Conservation (phyloP, 2,329 filamentous ascomycete species). For the Colletotrichum tamarilloi region DNA sequence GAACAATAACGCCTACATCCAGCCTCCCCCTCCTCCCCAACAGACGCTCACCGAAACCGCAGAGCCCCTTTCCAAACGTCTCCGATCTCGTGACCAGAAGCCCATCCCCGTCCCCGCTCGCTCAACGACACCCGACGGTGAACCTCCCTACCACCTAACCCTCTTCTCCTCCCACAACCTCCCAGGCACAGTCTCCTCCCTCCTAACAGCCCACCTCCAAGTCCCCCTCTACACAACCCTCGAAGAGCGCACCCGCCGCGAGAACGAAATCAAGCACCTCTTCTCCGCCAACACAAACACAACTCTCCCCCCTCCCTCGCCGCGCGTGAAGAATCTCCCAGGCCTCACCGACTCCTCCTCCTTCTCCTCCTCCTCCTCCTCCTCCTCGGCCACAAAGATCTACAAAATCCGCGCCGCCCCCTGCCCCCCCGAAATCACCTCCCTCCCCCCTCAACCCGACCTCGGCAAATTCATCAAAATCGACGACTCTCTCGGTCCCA, state of each 20-base stretch:
- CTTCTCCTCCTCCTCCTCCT: no score
- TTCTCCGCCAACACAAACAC: conserved; percentile 36
- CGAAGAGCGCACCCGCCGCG: conserved; percentile 38
- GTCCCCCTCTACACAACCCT: conserved; percentile 35
- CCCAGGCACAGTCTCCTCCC: conserved; percentile 23
- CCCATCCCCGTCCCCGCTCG: background rate
- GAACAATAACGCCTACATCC: background rate
- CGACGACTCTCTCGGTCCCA: conserved; percentile 3
- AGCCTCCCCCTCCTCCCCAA: background rate
- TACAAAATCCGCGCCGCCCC: conserved; percentile 4
- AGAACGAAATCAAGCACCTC: conserved; percentile 39
- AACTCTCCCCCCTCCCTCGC: conserved; percentile 44
- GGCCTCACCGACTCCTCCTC: background rate
- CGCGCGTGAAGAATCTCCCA: background rate
- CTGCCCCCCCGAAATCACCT: conserved; percentile 27
- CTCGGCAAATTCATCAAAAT: conserved; percentile 37
- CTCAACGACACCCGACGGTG: conserved; percentile 1
- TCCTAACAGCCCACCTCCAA: conserved; percentile 38
- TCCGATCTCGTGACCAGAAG: background rate
- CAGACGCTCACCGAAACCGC: background rate
- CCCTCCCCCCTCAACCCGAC: conserved; percentile 42
- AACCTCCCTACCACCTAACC: background rate
- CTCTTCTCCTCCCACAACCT: background rate
- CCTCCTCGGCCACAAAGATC: background rate
- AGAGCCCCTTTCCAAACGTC: background rate